Base-by-base conservation (phyloP, 768 basidiomycete genomes). In the Psilocybe cubensis region DNA sequence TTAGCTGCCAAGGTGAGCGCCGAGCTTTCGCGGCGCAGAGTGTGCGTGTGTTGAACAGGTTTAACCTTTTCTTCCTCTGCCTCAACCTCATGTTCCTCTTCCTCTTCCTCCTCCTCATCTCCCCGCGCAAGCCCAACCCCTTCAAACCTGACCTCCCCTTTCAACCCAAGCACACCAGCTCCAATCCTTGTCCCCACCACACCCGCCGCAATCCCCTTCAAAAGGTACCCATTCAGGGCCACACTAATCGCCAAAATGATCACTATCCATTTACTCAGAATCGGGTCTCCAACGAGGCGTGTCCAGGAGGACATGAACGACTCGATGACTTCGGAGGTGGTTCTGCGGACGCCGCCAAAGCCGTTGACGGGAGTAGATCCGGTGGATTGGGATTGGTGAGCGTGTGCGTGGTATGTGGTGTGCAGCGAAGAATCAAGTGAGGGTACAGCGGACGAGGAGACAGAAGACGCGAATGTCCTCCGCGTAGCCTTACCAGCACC, bases 261-360 rank as follows among this genome's bases (percentile, higher is more conserved):
- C 47, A 98, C 92, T 68, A 98, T 95, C 91, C 93, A 96, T 76
- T 98, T 98, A 66, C 85, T 88, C 59, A 98, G 75, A 49, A 98
- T 84, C 1, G 96, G 96, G 68, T 99, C 96, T 33, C 94, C 94
- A 49, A 98, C 94, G 62, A 98, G 86, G 12, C 79, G 76, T 8
- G 93, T 92, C 96, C 96, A 98, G 3, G 84, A 82, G 41, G 85
- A 84, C 91, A 97, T 92, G 79, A 96, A 96, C 58, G 83, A 80
- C 58, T 96, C 94, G 52, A 96, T 75, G 20, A 83, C 74, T 56
- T 87, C 85, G 23, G 75, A 77, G 3, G 81, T 62, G 63, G 59
- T 50, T 33, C 50, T 60, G 24, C 27, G 62, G 28, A 28, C 7
- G 54, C 49, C 10, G 33, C 14, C 7, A 2, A 40, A 54, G 20